Evolutionary conservation across 257 asterid species (phyloP).

Genomic region (Fraxinus pennsylvanica): DNA sequence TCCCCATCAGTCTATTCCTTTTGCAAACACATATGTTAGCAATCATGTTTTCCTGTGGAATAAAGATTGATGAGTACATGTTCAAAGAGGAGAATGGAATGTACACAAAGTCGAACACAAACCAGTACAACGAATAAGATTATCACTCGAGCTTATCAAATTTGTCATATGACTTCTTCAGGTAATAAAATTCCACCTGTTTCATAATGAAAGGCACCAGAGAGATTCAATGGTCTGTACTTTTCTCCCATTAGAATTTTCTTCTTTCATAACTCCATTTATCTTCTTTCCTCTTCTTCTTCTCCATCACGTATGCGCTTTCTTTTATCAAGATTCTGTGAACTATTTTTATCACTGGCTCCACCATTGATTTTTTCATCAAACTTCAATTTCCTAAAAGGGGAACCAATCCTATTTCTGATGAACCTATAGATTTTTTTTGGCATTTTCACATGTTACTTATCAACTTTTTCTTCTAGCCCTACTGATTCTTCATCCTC

Average conservation of each 20-base stretch:
- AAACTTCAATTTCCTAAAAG: constrained; percentile 32
- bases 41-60: too few relatives aligned
- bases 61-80: not conserved
- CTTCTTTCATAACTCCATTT: constrained; percentile 63
- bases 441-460: not conserved
- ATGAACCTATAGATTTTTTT: constrained; percentile 28
- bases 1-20: not conserved
- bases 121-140: not conserved
- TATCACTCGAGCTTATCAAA: not conserved
- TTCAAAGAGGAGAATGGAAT: not conserved
- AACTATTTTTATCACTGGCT: not conserved
- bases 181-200: constrained; percentile 51
- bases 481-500: constrained; percentile 8
- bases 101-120: not conserved
- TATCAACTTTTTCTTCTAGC: not conserved
- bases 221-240: constrained; percentile 52
- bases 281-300: constrained; percentile 15
- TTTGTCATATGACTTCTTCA: constrained; percentile 31
- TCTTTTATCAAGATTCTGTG: not conserved
- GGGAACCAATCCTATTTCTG: constrained; percentile 23
- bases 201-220: constrained; percentile 63
- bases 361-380: not conserved
- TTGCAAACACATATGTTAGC: too few relatives aligned
- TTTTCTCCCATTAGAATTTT: constrained; percentile 72
- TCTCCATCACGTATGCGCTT: not conserved